These are phyloP conservation scores for Pseudopediastrum boryanum DNA, from an alignment of 139 green algal genomes.

Conservation along the genomic window DNA sequence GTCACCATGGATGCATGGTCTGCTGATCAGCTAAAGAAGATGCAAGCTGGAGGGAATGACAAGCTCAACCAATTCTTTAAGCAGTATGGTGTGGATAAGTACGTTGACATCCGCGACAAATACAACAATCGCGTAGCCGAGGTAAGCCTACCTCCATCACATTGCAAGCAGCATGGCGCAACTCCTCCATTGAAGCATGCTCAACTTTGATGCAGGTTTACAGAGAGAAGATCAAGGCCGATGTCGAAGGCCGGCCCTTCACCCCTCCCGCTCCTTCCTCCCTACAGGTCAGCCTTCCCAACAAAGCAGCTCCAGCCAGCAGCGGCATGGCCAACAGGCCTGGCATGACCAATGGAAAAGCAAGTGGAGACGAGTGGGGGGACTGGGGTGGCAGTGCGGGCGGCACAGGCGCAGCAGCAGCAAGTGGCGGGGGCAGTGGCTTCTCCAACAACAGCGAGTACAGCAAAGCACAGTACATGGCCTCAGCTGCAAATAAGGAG, in stretches of 20 bases:
- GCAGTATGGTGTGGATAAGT: slow-evolving; percentile 91
- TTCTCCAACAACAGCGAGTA: slow-evolving; percentile 69
- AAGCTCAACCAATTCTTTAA: slow-evolving; percentile 89
- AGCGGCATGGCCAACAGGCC: not conserved
- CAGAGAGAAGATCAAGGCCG: slow-evolving; percentile 84
- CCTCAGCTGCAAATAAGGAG: slow-evolving; percentile 85
- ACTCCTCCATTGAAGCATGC: not conserved
- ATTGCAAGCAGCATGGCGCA: not conserved
- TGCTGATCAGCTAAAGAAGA: slow-evolving; percentile 90
- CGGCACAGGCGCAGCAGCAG: not conserved
- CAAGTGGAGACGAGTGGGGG: slow-evolving; percentile 65
- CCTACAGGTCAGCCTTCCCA: slow-evolving; percentile 29
- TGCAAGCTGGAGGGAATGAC: slow-evolving; percentile 93
- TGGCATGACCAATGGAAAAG: not conserved
- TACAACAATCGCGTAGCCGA: slow-evolving; percentile 91
- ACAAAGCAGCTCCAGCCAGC: not conserved
- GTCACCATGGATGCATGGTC: slow-evolving; percentile 98
- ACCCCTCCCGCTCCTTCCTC: slow-evolving; percentile 63
- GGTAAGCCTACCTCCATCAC: slow-evolving; percentile 45
- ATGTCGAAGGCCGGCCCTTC: slow-evolving; percentile 82
- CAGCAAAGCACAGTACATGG: slow-evolving; percentile 68
- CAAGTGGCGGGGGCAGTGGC: slow-evolving; percentile 13
- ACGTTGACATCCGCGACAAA: slow-evolving; percentile 90
- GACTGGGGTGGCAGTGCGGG: slow-evolving; percentile 72
- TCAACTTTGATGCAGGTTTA: slow-evolving; percentile 66